These are phyloP conservation scores for Trichoderma pleuroti DNA, from an alignment of 2,329 filamentous ascomycete genomes.

Conservation along the genomic window DNA sequence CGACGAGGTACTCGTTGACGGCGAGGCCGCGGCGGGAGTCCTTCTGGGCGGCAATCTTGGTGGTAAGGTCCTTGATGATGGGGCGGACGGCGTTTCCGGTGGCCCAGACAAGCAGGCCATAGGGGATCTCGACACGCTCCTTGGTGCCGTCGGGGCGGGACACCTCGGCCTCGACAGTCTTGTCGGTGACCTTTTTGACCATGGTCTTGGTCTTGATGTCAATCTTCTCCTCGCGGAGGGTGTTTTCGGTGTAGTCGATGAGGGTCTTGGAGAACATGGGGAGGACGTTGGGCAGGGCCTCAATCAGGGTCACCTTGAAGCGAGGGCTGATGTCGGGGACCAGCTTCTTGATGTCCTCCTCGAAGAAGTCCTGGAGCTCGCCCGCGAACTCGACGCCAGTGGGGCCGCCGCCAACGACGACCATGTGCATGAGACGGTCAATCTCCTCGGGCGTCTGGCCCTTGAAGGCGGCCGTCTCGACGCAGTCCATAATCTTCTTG, in stretches of 20 bases:
- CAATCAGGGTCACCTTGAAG: conserved; percentile 96
- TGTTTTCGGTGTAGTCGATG: conserved; percentile 99
- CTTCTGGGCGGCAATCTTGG: conserved; percentile 88
- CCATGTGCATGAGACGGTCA: conserved; percentile 95
- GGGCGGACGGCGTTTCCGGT: conserved; percentile 93
- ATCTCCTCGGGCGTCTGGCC: conserved; percentile 84
- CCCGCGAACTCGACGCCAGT: conserved; percentile 98
- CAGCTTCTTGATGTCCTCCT: conserved; percentile 96
- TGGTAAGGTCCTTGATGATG: conserved; percentile 87
- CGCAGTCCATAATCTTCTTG: conserved; percentile 99
- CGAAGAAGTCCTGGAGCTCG: conserved; percentile 98
- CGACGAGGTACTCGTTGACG: conserved; percentile 98
- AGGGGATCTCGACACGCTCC: conserved; percentile 76
- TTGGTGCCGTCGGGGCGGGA: conserved; percentile 81
- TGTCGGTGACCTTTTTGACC: conserved; percentile 95
- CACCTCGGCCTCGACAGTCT: conserved; percentile 85
- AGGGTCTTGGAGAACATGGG: conserved; percentile 99
- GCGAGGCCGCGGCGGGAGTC: conserved; percentile 90
- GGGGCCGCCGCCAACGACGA: conserved; percentile 87
- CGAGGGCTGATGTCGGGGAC: conserved; percentile 91
- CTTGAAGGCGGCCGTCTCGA: conserved; percentile 98
- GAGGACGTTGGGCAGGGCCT: conserved; percentile 92
- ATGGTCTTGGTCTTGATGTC: conserved; percentile 97
- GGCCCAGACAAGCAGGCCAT: conserved; percentile 95
- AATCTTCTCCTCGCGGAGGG: conserved; percentile 98